Base-by-base conservation (phyloP, 352 stramenopile species). In the Globisporangium orthogonon region DNA sequence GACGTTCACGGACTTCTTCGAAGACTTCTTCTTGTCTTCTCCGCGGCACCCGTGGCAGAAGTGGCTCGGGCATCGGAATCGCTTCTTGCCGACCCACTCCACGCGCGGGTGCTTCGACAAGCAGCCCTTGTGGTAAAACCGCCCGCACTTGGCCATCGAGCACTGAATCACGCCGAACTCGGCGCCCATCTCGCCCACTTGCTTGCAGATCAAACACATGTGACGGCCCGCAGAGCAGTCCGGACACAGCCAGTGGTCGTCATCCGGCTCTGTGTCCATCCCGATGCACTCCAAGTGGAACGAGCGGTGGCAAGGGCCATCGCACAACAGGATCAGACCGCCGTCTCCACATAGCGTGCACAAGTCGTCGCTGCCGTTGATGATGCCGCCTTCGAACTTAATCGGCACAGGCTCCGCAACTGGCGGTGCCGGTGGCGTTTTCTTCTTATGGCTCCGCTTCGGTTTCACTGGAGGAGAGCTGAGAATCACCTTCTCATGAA, bases 241-340 rank as follows among this genome's bases (percentile, higher is more conserved):
- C 7, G 87, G 89, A 39, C 91, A 98, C 30, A 96, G 65, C 91
- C 91, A 98, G 28, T 90, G 79, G 33, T 91, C 83, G 47, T 94
- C 87, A 14, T 89, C 83, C 0, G 85, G 83, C 29, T 94, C 84
- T 5, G 73, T 59, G 31, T 87, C 78, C 80, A 96, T 89, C 7
- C 88, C 87, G 23, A 97, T 74, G 71, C 91, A 98, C 31, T 94
- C 72, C n/a, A 95, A 60, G 67, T 98, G 91, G 63, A 98, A 98
- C 33, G 90, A 96, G 3, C 91, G 84, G 60, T 97, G 90, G 60
- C 91, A 98, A 14, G 85, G 87, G 7, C 91, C 91, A 46, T 98
- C 91, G 54, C 91, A 98, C 15, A 97, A 61, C 14, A 98, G 66
- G 50, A 97, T 94, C 39, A 97, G 62, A 0, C 91, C 91, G 13